Evolutionary conservation across 2,329 filamentous ascomycete species (phyloP).

Genomic region (Pseudocercospora vitis): DNA sequence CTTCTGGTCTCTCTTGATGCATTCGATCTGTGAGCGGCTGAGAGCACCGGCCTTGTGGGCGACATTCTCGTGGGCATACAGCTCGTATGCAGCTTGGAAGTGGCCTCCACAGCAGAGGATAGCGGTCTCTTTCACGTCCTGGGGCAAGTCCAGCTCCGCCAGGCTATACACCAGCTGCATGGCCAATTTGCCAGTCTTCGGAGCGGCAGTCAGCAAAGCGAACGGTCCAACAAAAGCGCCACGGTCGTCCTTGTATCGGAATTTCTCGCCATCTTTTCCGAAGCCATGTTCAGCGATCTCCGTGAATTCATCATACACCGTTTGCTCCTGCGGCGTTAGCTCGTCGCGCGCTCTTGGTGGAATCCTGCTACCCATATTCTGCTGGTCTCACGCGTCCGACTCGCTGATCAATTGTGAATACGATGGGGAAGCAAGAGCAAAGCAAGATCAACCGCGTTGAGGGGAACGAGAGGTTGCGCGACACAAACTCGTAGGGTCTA

Average conservation of each 20-base stretch:
- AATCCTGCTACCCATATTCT: constrained; percentile 16
- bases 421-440: too few species aligned
- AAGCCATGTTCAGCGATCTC: constrained; percentile 15
- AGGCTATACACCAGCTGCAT: constrained; percentile 22
- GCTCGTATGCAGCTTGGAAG: constrained; percentile 29
- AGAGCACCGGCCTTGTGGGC: constrained; percentile 22
- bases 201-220: constrained; percentile 11
- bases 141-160: constrained; percentile 23
- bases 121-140: constrained; percentile 27
- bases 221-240: constrained; percentile 18
- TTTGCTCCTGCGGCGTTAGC: constrained; percentile 13
- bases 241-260: constrained; percentile 16
- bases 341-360: constrained; percentile 14
- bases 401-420: background rate
- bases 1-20: constrained; percentile 22
- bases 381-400: background rate
- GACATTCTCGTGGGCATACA: constrained; percentile 29
- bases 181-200: constrained; percentile 18
- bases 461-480: too few species aligned
- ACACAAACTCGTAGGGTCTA: too few species aligned
- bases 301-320: constrained; percentile 12
- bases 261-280: constrained; percentile 15
- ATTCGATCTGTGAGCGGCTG: constrained; percentile 17
- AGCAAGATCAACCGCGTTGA: too few species aligned
- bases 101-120: constrained; percentile 28